These are phyloP conservation scores for Backusella sp. DNA, from an alignment of 192 early-diverging fungal genomes.

Conservation along the genomic window DNA sequence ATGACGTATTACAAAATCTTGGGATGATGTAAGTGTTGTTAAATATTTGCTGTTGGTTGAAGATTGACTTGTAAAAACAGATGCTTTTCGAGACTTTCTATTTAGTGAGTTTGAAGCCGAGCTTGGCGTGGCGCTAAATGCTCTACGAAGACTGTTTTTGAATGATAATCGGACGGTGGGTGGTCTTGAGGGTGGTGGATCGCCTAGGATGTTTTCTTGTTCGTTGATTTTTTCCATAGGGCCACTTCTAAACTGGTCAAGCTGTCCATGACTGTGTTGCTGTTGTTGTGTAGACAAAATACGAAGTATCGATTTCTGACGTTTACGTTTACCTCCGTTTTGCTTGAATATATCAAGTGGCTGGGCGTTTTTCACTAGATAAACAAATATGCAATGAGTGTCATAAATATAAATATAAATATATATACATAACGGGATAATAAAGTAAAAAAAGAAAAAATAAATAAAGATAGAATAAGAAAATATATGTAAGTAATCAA, in stretches of 20 bases:
- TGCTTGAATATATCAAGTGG: conserved; percentile 7
- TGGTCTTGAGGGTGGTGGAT: not conserved
- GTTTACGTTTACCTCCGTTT: not conserved
- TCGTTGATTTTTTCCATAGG: not conserved
- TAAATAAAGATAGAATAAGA: not conserved
- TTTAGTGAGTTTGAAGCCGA: not conserved
- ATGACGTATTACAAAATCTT: conserved; percentile 80
- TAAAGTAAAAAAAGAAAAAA: not conserved
- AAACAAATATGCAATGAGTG: conserved; percentile 3
- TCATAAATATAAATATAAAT: not conserved
- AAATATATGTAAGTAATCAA: not conserved
- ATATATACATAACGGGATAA: not conserved
- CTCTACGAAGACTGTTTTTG: not conserved
- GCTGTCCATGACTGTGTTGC: not conserved
- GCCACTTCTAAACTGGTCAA: not conserved
- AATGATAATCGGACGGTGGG: not conserved
- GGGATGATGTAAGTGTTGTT: conserved; percentile 65
- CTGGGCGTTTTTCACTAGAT: conserved; percentile 2
- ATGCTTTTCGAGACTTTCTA: not conserved
- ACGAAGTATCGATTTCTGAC: conserved; percentile 6
- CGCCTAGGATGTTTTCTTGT: not conserved
- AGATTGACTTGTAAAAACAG: not conserved
- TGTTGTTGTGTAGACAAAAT: not conserved
- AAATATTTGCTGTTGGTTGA: conserved; percentile 37
- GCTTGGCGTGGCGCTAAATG: not conserved